Conservation (phyloP, 208 protist genomes). For the Leptomonas pyrrhocoris region DNA sequence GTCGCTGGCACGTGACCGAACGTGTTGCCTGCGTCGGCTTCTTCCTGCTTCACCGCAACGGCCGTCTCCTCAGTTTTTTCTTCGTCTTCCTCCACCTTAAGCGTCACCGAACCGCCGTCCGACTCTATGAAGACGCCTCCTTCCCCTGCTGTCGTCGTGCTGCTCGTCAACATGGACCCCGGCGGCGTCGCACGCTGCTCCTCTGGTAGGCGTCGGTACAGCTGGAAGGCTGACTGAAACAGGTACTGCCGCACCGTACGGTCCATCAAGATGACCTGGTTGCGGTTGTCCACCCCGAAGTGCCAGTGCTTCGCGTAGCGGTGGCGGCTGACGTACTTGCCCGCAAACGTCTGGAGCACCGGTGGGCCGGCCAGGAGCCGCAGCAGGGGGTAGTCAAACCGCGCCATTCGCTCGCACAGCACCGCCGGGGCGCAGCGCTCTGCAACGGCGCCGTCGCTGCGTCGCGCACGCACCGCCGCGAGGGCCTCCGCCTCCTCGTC, state of each 20-base stretch:
- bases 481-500: constrained; percentile 5
- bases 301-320: constrained; percentile 38
- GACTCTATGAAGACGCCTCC: too few relatives aligned
- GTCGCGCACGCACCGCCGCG: not conserved
- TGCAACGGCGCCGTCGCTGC: not conserved
- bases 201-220: not conserved
- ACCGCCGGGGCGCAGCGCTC: constrained; percentile 23
- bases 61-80: not conserved
- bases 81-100: not conserved
- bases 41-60: not conserved
- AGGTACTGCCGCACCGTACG: constrained; percentile 20
- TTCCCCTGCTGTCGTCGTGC: constrained; percentile 1
- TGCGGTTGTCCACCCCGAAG: constrained; percentile 34
- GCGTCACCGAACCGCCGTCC: not conserved
- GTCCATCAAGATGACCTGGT: constrained; percentile 38
- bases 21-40: not conserved
- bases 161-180: constrained; percentile 1
- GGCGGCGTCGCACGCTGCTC: not conserved
- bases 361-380: constrained; percentile 25
- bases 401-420: constrained; percentile 10
- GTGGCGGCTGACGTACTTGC: constrained; percentile 14
- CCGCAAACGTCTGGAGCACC: constrained; percentile 11
- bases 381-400: constrained; percentile 9
- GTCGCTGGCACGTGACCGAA: not conserved
- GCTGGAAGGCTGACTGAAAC: constrained; percentile 21